A percentile compares a stretch with the other conserved stretches of the same genome.
phyloP scores from a whole-genome alignment of 176 grass and related monocot genomes.

The Calamus simplicifolius region DNA sequence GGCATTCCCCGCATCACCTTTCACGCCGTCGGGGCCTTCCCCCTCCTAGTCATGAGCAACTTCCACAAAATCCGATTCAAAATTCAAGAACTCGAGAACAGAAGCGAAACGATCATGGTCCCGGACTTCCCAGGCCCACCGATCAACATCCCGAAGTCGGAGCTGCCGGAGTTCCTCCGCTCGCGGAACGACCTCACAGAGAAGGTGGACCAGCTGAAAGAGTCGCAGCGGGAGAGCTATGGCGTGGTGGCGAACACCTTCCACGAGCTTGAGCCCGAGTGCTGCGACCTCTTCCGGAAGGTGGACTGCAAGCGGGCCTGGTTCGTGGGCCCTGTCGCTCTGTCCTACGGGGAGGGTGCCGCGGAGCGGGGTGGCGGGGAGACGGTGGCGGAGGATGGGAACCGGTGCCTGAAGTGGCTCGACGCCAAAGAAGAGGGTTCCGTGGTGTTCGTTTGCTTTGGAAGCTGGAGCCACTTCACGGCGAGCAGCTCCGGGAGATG shows the following conservation, averaged over 20 bases:
- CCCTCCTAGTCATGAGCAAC: conserved; percentile 29
- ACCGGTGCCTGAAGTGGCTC: not conserved
- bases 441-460: conserved; percentile 11
- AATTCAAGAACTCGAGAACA: conserved; percentile 14
- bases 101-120: conserved; percentile 8
- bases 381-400: conserved; percentile 16
- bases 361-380: conserved; percentile 5
- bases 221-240: conserved; percentile 21
- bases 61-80: conserved; percentile 30
- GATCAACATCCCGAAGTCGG: conserved; percentile 49
- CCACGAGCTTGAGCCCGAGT: conserved; percentile 6
- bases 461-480: conserved; percentile 5
- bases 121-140: conserved; percentile 39
- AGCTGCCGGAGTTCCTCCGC: conserved; percentile 57
- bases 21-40: conserved; percentile 21
- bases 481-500: conserved; percentile 4
- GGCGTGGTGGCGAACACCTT: conserved; percentile 8
- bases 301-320: conserved; percentile 4
- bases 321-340: conserved; percentile 13
- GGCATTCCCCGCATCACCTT: conserved; percentile 56
- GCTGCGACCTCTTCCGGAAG: conserved; percentile 1
- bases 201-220: conserved; percentile 36
- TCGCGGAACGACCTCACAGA: conserved; percentile 34
- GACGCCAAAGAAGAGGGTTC: not conserved
- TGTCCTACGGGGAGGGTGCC: not conserved